Evolutionary conservation across 2,329 filamentous ascomycete species (phyloP).

Genomic region (Penicillium expansum): DNA sequence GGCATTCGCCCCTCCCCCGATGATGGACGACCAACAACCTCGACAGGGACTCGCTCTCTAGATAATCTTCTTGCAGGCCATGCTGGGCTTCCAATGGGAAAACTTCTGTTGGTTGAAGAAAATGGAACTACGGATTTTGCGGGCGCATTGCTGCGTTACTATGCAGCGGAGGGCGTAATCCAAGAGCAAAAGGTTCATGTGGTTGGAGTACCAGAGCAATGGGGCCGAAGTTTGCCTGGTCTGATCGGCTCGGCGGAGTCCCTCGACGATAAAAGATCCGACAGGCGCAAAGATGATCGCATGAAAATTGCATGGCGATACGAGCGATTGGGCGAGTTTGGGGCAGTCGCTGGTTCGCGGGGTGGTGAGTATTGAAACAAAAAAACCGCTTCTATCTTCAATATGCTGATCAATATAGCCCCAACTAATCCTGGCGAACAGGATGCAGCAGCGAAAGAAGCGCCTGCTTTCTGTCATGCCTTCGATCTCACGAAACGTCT

Average conservation of each 20-base stretch:
- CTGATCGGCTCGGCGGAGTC: slow-evolving; percentile 54
- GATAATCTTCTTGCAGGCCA: slow-evolving; percentile 85
- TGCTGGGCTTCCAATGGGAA: slow-evolving; percentile 77
- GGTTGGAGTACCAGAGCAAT: slow-evolving; percentile 73
- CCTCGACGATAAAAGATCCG: slow-evolving; percentile 42
- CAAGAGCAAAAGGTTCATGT: slow-evolving; percentile 89
- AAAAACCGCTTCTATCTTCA: not conserved
- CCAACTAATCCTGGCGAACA: slow-evolving; percentile 38
- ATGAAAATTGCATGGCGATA: slow-evolving; percentile 99
- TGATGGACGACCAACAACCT: slow-evolving; percentile 83
- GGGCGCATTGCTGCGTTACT: slow-evolving; percentile 79
- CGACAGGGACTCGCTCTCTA: slow-evolving; percentile 82
- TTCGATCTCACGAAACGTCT: slow-evolving; percentile 71
- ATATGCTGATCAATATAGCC: slow-evolving; percentile 26
- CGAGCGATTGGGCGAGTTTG: slow-evolving; percentile 73
- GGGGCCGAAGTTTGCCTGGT: slow-evolving; percentile 81
- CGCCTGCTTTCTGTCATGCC: slow-evolving; percentile 63
- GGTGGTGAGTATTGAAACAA: slow-evolving; percentile 49
- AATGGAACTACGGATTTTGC: slow-evolving; percentile 92
- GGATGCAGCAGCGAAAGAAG: slow-evolving; percentile 40
- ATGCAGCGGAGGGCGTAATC: slow-evolving; percentile 86
- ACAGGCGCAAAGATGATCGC: slow-evolving; percentile 58
- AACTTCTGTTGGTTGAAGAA: slow-evolving; percentile 77
- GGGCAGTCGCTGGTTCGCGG: slow-evolving; percentile 56
- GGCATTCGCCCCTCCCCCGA: slow-evolving; percentile 80